Evolutionary conservation across 2,329 filamentous ascomycete species (phyloP).

Genomic region (Aotearoamyces nothofagi): DNA sequence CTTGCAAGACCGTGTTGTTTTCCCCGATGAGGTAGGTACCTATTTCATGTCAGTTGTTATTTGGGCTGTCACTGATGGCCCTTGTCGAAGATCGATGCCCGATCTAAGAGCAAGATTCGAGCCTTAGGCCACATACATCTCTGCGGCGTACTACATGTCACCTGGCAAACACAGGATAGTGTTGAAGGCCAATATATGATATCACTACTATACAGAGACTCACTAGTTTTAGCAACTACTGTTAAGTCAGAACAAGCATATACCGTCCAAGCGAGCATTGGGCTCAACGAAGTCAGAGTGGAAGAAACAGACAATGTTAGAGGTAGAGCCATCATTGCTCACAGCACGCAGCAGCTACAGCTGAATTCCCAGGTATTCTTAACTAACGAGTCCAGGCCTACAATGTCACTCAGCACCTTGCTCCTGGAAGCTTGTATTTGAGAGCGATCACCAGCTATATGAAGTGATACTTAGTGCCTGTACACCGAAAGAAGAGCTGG

Average conservation of each 20-base stretch:
- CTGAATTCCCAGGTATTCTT: slow-evolving; percentile 5
- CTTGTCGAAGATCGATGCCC: not conserved
- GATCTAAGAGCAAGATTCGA: slow-evolving; percentile 38
- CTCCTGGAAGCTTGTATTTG: slow-evolving; percentile 86
- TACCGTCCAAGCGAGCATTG: slow-evolving; percentile 59
- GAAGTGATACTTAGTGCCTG: slow-evolving; percentile 83
- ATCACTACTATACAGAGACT: slow-evolving; percentile 68
- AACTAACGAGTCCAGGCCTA: slow-evolving; percentile 39
- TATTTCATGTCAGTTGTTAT: not conserved
- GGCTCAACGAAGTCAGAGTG: slow-evolving; percentile 47
- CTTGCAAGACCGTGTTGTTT: slow-evolving; percentile 66
- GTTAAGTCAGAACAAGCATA: slow-evolving; percentile 52
- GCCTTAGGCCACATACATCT: slow-evolving; percentile 67
- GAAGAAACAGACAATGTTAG: slow-evolving; percentile 63
- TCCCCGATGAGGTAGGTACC: slow-evolving; percentile 50
- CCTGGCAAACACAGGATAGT: slow-evolving; percentile 57
- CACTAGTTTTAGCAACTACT: slow-evolving; percentile 59
- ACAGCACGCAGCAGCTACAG: no score
- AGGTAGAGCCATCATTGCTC: slow-evolving; percentile 36
- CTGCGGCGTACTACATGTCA: slow-evolving; percentile 71
- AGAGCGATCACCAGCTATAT: slow-evolving; percentile 59
- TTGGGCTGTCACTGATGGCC: slow-evolving; percentile 1
- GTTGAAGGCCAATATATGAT: slow-evolving; percentile 72
- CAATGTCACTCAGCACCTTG: slow-evolving; percentile 77
- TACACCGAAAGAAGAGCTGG: slow-evolving; percentile 60